These are phyloP conservation scores for Russula compacta DNA, from an alignment of 768 basidiomycete species.

Conservation along the genomic window DNA sequence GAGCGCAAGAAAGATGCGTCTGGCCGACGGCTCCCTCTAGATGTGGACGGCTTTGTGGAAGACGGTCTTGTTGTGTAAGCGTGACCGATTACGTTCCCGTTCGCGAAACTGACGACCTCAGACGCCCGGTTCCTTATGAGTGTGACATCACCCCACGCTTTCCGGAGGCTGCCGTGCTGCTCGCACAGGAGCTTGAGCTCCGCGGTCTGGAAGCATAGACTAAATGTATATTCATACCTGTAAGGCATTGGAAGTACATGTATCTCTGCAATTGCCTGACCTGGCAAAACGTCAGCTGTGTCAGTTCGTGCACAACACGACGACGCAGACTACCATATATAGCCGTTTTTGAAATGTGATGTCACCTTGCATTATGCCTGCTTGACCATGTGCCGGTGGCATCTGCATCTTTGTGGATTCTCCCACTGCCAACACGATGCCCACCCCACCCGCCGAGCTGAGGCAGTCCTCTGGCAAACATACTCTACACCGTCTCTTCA, in stretches of 20 bases:
- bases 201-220: not conserved
- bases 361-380: not conserved
- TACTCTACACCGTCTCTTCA: conserved; percentile 48
- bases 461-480: conserved; percentile 23
- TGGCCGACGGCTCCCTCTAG: conserved; percentile 4
- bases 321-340: not conserved
- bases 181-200: conserved; percentile 11
- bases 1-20: conserved; percentile 10
- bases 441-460: conserved; percentile 1
- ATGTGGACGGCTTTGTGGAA: conserved; percentile 20
- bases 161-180: conserved; percentile 8
- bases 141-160: conserved; percentile 14
- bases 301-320: no score
- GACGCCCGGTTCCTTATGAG: conserved; percentile 15
- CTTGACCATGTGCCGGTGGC: not conserved
- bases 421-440: conserved; percentile 7
- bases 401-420: not conserved
- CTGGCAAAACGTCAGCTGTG: no score
- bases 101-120: not conserved
- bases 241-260: not conserved
- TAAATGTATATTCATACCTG: no score
- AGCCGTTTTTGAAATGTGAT: not conserved
- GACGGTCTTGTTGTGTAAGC: conserved; percentile 19
- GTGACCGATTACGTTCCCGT: not conserved
- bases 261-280: no score